Evolutionary conservation across 306 rosid genomes (phyloP).

Genomic region (Gleditsia sinensis): DNA sequence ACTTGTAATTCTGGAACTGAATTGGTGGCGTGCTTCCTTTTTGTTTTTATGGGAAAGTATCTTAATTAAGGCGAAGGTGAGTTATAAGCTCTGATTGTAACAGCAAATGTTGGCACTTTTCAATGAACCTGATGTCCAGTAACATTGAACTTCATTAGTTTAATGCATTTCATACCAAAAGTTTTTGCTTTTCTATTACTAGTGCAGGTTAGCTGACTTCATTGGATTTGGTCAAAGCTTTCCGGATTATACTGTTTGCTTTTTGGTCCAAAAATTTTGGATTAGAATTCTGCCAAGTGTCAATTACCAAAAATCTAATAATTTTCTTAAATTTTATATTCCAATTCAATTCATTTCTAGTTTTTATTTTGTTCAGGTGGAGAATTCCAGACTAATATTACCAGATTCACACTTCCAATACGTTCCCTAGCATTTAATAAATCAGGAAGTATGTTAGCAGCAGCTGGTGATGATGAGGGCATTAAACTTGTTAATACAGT

Average conservation of each 20-base stretch:
- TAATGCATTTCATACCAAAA: not conserved
- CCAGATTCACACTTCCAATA: slow-evolving; percentile 92
- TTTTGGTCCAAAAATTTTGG: not conserved
- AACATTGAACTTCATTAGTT: not conserved
- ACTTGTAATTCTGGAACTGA: not conserved
- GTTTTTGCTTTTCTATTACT: not conserved
- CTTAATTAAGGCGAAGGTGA: not conserved
- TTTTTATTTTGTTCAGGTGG: slow-evolving; percentile 60
- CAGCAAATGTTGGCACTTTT: not conserved
- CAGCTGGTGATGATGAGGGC: slow-evolving; percentile 97
- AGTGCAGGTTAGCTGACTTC: not conserved
- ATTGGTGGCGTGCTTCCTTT: not conserved
- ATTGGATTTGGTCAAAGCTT: not conserved
- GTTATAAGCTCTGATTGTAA: not conserved
- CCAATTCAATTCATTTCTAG: not conserved
- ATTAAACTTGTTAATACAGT: slow-evolving; percentile 88
- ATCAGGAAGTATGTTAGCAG: slow-evolving; percentile 87
- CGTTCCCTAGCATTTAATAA: slow-evolving; percentile 81
- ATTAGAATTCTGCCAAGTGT: not conserved
- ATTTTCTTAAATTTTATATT: not conserved
- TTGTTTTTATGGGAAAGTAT: not conserved
- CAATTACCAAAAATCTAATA: not conserved
- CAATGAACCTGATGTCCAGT: not conserved
- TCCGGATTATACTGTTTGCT: not conserved
- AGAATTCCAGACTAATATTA: slow-evolving; percentile 89